Conservation (phyloP, 1,139 yeast species). For the Spathaspora sp. region DNA sequence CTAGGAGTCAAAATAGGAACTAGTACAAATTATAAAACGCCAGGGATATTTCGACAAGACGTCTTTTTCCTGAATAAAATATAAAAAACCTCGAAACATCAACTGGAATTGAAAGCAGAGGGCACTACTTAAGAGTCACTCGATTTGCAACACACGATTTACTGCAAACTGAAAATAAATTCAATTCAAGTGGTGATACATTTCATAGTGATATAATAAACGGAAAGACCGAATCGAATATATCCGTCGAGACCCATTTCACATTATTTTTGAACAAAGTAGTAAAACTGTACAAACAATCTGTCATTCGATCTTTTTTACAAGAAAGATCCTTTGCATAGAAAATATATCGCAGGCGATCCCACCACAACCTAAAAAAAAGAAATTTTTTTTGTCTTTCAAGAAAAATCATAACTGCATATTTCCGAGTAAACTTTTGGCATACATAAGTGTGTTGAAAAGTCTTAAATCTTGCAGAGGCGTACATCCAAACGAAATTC, state of each 20-base stretch:
- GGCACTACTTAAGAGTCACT: not conserved
- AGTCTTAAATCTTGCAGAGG: too few relatives aligned
- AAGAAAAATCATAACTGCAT: not conserved
- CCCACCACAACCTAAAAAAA: not conserved
- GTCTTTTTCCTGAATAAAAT: not conserved
- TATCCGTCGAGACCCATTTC: not conserved
- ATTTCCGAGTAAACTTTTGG: not conserved
- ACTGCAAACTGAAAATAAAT: not conserved
- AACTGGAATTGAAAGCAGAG: not conserved
- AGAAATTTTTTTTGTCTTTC: not conserved
- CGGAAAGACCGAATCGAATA: not conserved
- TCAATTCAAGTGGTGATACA: not conserved
- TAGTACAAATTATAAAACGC: not conserved
- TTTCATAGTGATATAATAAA: not conserved
- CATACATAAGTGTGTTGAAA: too few relatives aligned
- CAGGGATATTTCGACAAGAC: not conserved
- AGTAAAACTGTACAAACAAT: not conserved
- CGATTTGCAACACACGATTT: not conserved
- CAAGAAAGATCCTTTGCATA: not conserved
- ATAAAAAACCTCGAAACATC: not conserved
- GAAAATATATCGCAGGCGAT: not conserved
- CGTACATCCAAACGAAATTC: too few relatives aligned
- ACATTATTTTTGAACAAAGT: not conserved
- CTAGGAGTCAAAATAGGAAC: not conserved
- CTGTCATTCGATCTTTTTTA: constrained; percentile 1